These are phyloP conservation scores for Chalciporus sphaerocephalus DNA, from an alignment of 768 basidiomycete species.

Conservation along the genomic window DNA sequence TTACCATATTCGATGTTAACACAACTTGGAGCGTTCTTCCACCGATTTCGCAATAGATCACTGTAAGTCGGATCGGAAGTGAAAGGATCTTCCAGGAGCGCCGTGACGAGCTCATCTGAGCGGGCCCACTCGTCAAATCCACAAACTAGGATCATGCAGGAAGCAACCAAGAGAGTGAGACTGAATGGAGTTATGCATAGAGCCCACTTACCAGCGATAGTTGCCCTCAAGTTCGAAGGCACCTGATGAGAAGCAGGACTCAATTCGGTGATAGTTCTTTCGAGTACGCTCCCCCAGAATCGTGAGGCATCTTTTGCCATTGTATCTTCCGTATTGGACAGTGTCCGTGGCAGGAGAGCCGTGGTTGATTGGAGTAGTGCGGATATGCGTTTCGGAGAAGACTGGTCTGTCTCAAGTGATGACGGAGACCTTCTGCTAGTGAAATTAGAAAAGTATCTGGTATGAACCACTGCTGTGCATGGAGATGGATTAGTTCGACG, in stretches of 20 bases:
- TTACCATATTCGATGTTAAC: constrained; percentile 27
- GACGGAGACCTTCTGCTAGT: not conserved
- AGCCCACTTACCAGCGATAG: constrained; percentile 45
- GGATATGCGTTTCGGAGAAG: constrained; percentile 31
- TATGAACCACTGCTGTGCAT: not conserved
- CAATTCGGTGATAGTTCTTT: constrained; percentile 30
- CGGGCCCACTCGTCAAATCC: constrained; percentile 52
- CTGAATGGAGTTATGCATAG: constrained; percentile 2
- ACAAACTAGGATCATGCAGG: constrained; percentile 43
- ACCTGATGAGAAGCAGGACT: constrained; percentile 31
- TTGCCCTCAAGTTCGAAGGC: constrained; percentile 36
- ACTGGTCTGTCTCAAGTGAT: not conserved
- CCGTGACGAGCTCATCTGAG: constrained; percentile 58
- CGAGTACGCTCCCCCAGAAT: constrained; percentile 46
- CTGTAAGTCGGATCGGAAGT: constrained; percentile 45
- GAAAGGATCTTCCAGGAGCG: constrained; percentile 69
- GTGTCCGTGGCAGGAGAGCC: constrained; percentile 43
- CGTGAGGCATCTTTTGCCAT: constrained; percentile 30
- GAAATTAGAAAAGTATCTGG: not conserved
- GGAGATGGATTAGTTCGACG: not conserved
- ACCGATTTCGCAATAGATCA: constrained; percentile 44
- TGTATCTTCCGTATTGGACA: constrained; percentile 24
- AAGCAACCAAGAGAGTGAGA: not conserved
- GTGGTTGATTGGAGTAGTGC: constrained; percentile 48
- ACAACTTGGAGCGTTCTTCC: constrained; percentile 34